phyloP scores from a whole-genome alignment of 2,329 filamentous ascomycete genomes.

The Purpureocillium takamizusanense region DNA sequence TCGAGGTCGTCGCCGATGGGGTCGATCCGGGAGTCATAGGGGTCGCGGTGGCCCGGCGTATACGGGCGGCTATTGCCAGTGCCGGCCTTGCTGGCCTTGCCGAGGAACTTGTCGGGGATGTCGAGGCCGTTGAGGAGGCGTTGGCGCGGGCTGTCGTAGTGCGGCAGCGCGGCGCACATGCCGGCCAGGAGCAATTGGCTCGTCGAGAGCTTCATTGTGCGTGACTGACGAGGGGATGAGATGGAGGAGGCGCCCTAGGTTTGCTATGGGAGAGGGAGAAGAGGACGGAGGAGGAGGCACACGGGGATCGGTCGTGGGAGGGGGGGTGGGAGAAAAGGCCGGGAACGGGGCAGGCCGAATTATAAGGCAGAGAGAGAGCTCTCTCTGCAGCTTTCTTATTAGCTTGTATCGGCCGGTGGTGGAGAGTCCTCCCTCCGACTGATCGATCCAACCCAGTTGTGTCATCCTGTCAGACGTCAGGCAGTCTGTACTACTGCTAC shows the following conservation, averaged over 20 bases:
- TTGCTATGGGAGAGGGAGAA: no score
- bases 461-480: no score
- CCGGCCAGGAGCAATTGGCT: conserved; percentile 16
- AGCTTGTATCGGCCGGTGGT: no score
- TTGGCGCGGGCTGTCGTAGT: conserved; percentile 44
- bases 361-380: conserved; percentile 3
- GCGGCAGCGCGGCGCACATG: conserved; percentile 16
- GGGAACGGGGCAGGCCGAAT: neutral
- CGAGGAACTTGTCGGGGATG: conserved; percentile 32
- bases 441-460: no score
- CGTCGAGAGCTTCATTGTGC: conserved; percentile 16
- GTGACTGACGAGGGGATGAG: no score
- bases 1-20: conserved; percentile 49
- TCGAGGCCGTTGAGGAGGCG: conserved; percentile 41
- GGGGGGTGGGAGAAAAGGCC: neutral
- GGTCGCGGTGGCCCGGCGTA: conserved; percentile 49
- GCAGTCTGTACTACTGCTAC: no score
- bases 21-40: conserved; percentile 55
- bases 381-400: no score
- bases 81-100: no score
- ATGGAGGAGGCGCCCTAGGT: no score
- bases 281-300: no score
- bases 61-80: conserved; percentile 38
- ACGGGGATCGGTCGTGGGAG: neutral
- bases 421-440: no score